Evolutionary conservation across 2,329 filamentous ascomycete genomes (phyloP).

Genomic region (Cordyceps militaris): DNA sequence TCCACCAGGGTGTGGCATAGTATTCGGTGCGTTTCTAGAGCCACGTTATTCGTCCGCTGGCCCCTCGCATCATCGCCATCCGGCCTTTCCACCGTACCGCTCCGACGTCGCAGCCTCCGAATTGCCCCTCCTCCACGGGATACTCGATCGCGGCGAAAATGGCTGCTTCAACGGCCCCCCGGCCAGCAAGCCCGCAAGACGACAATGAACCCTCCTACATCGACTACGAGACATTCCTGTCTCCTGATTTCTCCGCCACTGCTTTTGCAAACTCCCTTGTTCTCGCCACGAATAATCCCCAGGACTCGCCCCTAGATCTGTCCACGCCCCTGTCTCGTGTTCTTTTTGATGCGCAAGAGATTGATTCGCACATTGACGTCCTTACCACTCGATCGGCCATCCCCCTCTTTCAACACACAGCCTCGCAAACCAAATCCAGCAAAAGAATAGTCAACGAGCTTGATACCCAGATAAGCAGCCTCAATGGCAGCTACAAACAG

Average conservation of each 20-base stretch:
- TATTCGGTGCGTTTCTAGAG: neutral
- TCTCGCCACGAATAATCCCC: conserved; percentile 82
- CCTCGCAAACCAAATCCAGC: conserved; percentile 65
- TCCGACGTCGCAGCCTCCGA: neutral
- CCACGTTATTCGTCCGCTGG: neutral
- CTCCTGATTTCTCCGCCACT: conserved; percentile 71
- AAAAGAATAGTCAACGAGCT: conserved; percentile 66
- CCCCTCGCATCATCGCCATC: neutral
- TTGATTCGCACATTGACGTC: conserved; percentile 90
- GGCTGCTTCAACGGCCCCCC: conserved; percentile 1
- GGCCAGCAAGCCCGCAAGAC: conserved; percentile 22
- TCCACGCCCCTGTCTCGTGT: conserved; percentile 89
- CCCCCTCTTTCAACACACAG: conserved; percentile 72
- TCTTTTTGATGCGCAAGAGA: conserved; percentile 92
- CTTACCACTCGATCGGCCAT: conserved; percentile 79
- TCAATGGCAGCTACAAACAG: conserved; percentile 80
- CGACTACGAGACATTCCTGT: conserved; percentile 88
- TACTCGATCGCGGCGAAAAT: neutral
- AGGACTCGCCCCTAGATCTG: conserved; percentile 83
- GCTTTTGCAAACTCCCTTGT: conserved; percentile 85
- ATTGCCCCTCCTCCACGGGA: neutral
- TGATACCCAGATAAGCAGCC: conserved; percentile 68
- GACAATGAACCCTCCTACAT: conserved; percentile 74
- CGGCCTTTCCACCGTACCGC: neutral
- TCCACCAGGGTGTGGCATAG: neutral